Base-by-base conservation (phyloP, 768 basidiomycete species). In the Suillus sp. region DNA sequence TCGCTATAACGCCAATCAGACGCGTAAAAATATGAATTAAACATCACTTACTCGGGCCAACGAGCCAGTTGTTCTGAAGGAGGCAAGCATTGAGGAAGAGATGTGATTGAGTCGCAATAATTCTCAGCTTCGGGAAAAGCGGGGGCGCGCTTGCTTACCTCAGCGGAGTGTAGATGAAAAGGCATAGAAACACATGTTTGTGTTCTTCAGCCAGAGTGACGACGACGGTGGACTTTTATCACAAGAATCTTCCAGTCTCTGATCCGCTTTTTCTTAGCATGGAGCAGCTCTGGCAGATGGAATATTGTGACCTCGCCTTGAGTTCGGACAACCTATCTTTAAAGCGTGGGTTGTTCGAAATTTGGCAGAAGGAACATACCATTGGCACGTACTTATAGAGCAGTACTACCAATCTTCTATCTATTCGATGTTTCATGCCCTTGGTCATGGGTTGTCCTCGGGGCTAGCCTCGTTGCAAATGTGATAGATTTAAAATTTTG, bases 331-430 rank as follows among this genome's bases (percentile, higher is more conserved):
- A 74, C 81, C 81, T 78, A 79, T 74, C 65, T 71, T 72, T 64
- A 66, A 78, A 40, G 22, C 59, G 66, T 86, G 86, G 84, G 84
- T 79, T 78, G 79, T 81, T 81, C 85, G 90, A 89, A 93, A 92
- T 93, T 93, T 79, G 85, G 89, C 76, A 78, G 85, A 89, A 75
- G 89, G 81, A 79, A 90, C 81, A 91, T 79, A 37, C 50, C 51
- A 51, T 30, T 51, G 27, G 50, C 27, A 30, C 50, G 9, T 51
- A 51, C 18, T 20, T 20, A 53, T 34, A n/a, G n/a, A n/a, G n/a
- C n/a, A n/a, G 54, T 55, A 56, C 22, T 25, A 22, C 54, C 14
- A 8, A 56, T 35, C 50, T 27, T 51, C 50, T 51, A 51, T 51
- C 50, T 51, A 30, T 45, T 10, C 30, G 10, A 54, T 54, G 34